These are phyloP conservation scores for Venturia pyrina DNA, from an alignment of 2,329 filamentous ascomycete genomes.

Conservation along the genomic window DNA sequence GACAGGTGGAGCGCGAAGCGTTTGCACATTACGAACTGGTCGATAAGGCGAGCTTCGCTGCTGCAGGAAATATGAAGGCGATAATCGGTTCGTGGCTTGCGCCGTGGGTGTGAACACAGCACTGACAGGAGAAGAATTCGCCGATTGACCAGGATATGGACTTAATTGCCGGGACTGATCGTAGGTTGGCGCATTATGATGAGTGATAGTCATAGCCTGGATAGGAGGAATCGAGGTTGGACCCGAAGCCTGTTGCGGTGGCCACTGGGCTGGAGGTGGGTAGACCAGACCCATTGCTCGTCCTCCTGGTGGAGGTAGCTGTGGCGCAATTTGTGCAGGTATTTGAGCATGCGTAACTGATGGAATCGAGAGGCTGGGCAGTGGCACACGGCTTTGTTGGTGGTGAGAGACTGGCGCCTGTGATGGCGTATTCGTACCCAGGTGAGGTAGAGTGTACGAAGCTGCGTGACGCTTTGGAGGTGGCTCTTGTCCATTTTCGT, in stretches of 20 bases:
- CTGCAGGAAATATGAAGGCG: slow-evolving; percentile 77
- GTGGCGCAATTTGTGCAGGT: slow-evolving; percentile 18
- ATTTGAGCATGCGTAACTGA: slow-evolving; percentile 7
- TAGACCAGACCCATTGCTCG: slow-evolving; percentile 74
- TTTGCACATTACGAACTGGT: slow-evolving; percentile 80
- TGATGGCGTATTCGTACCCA: slow-evolving; percentile 22
- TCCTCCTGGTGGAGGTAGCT: slow-evolving; percentile 33
- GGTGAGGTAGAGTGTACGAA: slow-evolving; percentile 16
- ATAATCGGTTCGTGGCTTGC: slow-evolving; percentile 62
- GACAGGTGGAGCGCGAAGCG: slow-evolving; percentile 70
- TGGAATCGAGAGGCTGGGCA: slow-evolving; percentile 61
- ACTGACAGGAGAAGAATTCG: slow-evolving; percentile 58
- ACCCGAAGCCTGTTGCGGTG: slow-evolving; percentile 30
- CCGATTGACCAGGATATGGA: slow-evolving; percentile 41
- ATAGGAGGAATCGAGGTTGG: slow-evolving; percentile 20
- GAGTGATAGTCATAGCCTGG: slow-evolving; percentile 16
- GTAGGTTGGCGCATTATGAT: slow-evolving; percentile 18
- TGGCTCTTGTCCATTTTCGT: slow-evolving; percentile 44
- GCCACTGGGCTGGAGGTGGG: slow-evolving; percentile 45
- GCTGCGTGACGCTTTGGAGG: slow-evolving; percentile 40
- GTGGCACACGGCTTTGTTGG: slow-evolving; percentile 47
- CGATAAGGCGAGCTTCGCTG: slow-evolving; percentile 88
- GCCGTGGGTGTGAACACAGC: slow-evolving; percentile 44
- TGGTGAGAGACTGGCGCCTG: slow-evolving; percentile 14
- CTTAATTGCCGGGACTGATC: slow-evolving; percentile 40